Percentiles rank a stretch among this genome's conserved stretches.
phyloP scores from a whole-genome alignment of 1,139 yeast genomes.

The Saccharomycopsis hybrid region DNA sequence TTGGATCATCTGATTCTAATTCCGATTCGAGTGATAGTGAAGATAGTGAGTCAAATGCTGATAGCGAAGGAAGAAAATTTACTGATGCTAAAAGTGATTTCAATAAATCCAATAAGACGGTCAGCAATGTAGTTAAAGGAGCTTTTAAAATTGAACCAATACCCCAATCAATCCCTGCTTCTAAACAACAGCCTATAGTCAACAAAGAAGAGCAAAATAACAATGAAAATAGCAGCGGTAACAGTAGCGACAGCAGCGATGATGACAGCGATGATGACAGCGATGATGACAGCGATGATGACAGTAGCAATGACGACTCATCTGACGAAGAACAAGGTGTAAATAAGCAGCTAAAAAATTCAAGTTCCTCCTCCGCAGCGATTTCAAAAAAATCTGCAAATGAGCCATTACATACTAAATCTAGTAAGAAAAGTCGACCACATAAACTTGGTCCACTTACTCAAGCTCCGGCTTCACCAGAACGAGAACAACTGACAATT shows the following conservation, averaged over 20 bases:
- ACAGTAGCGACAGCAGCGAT: constrained; percentile 5
- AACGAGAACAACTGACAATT: too few relatives aligned
- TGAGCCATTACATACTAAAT: too few relatives aligned
- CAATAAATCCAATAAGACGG: not conserved
- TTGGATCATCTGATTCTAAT: constrained; percentile 10
- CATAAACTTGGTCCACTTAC: not conserved
- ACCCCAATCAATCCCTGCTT: not conserved
- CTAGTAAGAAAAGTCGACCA: not conserved
- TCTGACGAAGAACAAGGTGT: too few relatives aligned
- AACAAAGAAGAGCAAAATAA: not conserved
- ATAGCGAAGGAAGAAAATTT: not conserved
- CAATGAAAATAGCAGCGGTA: not conserved
- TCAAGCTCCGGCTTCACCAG: too few relatives aligned
- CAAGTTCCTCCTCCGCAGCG: too few relatives aligned
- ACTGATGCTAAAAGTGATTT: constrained; percentile 3
- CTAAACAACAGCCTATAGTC: not conserved
- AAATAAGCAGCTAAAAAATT: too few relatives aligned
- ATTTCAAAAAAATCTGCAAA: too few relatives aligned
- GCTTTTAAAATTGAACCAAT: not conserved
- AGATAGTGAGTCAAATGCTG: constrained; percentile 3
- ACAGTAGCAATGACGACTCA: too few relatives aligned
- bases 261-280: constrained; percentile 1
- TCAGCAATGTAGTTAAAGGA: too few relatives aligned
- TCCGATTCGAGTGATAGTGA: constrained; percentile 8
- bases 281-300: constrained; percentile 25